Percentiles rank a stretch among this genome's conserved stretches.
phyloP scores from a whole-genome alignment of 1,284 basidiomycete species.

The Trichosporon sp. region DNA sequence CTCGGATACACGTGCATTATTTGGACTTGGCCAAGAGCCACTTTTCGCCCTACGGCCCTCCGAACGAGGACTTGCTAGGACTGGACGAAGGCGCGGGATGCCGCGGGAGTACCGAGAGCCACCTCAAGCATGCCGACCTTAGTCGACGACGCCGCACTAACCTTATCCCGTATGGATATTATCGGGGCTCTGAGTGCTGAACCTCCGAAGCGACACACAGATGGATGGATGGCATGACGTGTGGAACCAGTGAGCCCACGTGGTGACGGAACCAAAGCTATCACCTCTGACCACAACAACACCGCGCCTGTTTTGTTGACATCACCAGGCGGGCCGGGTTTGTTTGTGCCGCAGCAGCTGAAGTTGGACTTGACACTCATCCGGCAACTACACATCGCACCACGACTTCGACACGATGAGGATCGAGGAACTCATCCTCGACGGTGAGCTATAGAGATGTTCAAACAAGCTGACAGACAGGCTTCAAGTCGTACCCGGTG shows the following conservation, averaged over 20 bases:
- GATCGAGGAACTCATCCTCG: slow-evolving; percentile 73
- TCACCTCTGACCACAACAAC: not conserved
- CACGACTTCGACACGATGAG: slow-evolving; percentile 53
- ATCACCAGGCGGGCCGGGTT: not conserved
- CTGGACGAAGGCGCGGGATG: no score
- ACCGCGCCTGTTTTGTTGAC: slow-evolving; percentile 3
- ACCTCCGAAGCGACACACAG: no score
- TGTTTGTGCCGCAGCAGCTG: not conserved
- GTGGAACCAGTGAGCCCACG: not conserved
- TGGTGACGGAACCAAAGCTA: not conserved
- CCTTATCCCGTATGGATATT: not conserved
- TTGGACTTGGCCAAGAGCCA: no score
- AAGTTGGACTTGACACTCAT: not conserved
- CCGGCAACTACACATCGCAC: not conserved
- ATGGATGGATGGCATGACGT: no score
- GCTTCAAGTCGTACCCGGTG: slow-evolving; percentile 95
- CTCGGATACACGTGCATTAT: no score
- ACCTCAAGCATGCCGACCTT: not conserved
- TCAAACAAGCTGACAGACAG: slow-evolving; percentile 46
- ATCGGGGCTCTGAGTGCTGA: no score
- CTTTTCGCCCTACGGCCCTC: no score
- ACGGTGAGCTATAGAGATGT: slow-evolving; percentile 51
- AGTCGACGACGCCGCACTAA: not conserved
- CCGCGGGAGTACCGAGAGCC: not conserved
- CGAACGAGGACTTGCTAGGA: no score